phyloP scores from a whole-genome alignment of 2,329 filamentous ascomycete species.

The Pseudogymnoascus verrucosus region DNA sequence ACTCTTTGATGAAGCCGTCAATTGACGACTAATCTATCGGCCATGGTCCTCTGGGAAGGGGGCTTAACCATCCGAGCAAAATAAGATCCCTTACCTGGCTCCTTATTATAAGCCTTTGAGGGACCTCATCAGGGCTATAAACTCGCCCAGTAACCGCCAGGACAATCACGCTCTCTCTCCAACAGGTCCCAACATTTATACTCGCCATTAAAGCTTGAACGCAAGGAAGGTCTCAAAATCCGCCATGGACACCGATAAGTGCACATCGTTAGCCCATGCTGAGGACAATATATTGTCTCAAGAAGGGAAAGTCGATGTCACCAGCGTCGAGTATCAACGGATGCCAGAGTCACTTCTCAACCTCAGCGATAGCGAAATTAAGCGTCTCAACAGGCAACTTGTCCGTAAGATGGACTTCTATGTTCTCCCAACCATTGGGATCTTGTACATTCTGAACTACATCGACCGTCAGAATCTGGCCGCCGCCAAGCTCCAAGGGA shows the following conservation, averaged over 20 bases:
- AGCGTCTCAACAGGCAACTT: conserved; percentile 18
- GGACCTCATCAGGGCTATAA: background rate
- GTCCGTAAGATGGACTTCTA: conserved; percentile 26
- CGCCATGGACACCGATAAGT: background rate
- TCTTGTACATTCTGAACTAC: conserved; percentile 35
- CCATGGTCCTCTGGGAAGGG: background rate
- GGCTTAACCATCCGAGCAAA: background rate
- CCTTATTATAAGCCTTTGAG: background rate
- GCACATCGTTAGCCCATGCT: background rate
- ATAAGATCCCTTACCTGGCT: background rate
- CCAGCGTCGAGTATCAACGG: conserved; percentile 1
- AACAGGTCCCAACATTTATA: background rate
- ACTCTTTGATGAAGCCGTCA: background rate
- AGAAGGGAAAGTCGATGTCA: background rate
- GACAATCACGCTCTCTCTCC: background rate
- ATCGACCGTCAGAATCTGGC: conserved; percentile 33
- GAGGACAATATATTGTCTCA: background rate
- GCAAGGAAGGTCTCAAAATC: background rate
- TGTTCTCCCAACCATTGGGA: conserved; percentile 27
- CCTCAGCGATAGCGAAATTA: conserved; percentile 21
- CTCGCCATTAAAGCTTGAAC: background rate
- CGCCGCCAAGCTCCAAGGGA: conserved; percentile 33
- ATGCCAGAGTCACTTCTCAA: conserved; percentile 22
- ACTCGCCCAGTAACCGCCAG: background rate
- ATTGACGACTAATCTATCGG: background rate